A percentile compares a stretch with the other conserved stretches of the same genome.
phyloP scores from a whole-genome alignment of 768 basidiomycete genomes.

The Hemileccinum impolitum region DNA sequence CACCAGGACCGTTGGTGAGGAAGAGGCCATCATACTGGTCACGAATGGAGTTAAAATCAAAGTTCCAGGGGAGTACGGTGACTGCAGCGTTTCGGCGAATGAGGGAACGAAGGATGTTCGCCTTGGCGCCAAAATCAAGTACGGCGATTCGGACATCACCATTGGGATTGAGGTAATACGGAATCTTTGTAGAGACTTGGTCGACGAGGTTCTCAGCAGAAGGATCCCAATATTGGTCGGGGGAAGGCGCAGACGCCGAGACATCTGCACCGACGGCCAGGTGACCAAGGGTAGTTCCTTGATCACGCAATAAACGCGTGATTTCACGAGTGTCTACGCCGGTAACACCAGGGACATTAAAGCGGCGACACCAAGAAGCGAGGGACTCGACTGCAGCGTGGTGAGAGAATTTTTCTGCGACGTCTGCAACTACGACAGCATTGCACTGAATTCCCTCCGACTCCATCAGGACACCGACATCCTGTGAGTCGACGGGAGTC shows the following conservation, averaged over 20 bases:
- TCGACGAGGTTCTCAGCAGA: slow-evolving; percentile 89
- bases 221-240: slow-evolving; percentile 90
- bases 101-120: slow-evolving; percentile 92
- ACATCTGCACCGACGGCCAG: slow-evolving; percentile 79
- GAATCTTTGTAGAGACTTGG: slow-evolving; percentile 81
- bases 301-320: slow-evolving; percentile 88
- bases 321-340: slow-evolving; percentile 98
- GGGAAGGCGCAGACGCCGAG: slow-evolving; percentile 52
- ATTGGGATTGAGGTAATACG: slow-evolving; percentile 81
- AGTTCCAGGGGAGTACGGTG: slow-evolving; percentile 97
- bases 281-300: slow-evolving; percentile 94
- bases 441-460: slow-evolving; percentile 87
- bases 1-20: slow-evolving; percentile 95
- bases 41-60: slow-evolving; percentile 88
- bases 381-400: slow-evolving; percentile 92
- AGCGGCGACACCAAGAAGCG: slow-evolving; percentile 87
- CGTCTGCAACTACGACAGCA: slow-evolving; percentile 89
- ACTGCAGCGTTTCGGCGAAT: slow-evolving; percentile 88
- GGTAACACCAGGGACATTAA: slow-evolving; percentile 89
- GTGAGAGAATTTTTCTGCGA: slow-evolving; percentile 94
- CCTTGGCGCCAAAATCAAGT: slow-evolving; percentile 96
- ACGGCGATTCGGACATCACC: slow-evolving; percentile 93
- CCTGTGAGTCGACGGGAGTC: slow-evolving; percentile 64
- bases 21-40: slow-evolving; percentile 94
- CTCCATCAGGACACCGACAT: slow-evolving; percentile 88